Base-by-base conservation (phyloP, 2,329 filamentous ascomycete species). In the Pseudogymnoascus destructans region DNA sequence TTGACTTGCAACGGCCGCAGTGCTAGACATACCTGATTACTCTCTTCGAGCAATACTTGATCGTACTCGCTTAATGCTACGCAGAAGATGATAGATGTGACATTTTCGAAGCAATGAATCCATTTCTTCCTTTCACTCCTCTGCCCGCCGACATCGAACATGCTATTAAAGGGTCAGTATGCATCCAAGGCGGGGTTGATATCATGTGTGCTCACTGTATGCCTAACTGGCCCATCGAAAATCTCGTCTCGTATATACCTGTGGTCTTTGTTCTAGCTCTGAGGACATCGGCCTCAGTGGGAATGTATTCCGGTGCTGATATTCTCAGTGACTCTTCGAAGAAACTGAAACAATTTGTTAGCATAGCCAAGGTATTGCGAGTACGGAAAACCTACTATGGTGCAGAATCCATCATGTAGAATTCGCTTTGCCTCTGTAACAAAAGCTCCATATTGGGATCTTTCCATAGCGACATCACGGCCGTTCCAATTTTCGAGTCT, bases 61-160 rank as follows among this genome's bases (percentile, higher is more conserved):
- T 98, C 93, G 71, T 98, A 98, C 73, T 98, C 93, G 75, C 91
- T 97, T 66, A 98, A 75, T 13, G 93, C 93, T 62, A 98, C 93
- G 69, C 93, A 98, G 74, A 98, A 98, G 65, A 98, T 98, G 72
- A 98, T 98, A 3, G 93, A 97, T 42, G 93, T 98, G 67, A 98
- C 93, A 67, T 97, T 97, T 73, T 98, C 93, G 72, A 98, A 98
- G 75, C 93, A 98, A 74, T 98, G 93, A 70, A 98, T 98, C 93
- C 93, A 98, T 76, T 98, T 98, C 78, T 98, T 98, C 62, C 93
- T 82, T 74, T 98, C 93, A 72, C 92, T 97, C 70, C 93, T 79
- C 73, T 98, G 93, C 21, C 93, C 93, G 62, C 93, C 93, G 3
- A 98, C 93, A 71, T 98, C 93, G 70, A 98, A 98, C 93, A 98